phyloP scores from a whole-genome alignment of 2,329 filamentous ascomycete species.

The Beauveria scarabaeidicola region DNA sequence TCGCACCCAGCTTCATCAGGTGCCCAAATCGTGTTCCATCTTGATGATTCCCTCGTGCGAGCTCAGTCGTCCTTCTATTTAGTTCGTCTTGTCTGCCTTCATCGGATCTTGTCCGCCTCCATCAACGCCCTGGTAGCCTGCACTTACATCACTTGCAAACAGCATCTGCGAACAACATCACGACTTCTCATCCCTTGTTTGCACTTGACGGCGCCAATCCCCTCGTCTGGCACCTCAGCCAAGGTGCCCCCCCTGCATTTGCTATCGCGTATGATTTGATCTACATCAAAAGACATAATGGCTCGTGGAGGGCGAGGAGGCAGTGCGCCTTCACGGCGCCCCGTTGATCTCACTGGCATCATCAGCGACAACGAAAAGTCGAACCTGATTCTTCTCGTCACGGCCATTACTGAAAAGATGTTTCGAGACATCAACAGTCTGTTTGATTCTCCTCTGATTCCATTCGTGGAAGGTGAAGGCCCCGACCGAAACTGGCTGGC shows the following conservation, averaged over 20 bases:
- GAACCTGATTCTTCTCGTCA: constrained; percentile 44
- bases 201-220: background rate
- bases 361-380: constrained; percentile 40
- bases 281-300: constrained; percentile 23
- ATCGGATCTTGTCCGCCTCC: background rate
- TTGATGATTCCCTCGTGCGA: background rate
- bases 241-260: constrained; percentile 1
- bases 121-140: background rate
- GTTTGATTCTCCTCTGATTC: constrained; percentile 39
- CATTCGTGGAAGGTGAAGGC: constrained; percentile 23
- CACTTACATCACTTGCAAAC: background rate
- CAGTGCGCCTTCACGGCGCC: constrained; percentile 30
- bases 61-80: background rate
- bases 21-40: background rate
- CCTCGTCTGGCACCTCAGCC: background rate
- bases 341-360: constrained; percentile 43
- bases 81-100: background rate
- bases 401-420: constrained; percentile 46
- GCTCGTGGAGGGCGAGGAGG: constrained; percentile 29
- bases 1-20: background rate
- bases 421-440: constrained; percentile 41
- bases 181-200: background rate
- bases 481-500: constrained; percentile 28
- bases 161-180: background rate
- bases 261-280: constrained; percentile 3